A percentile compares a stretch with the other conserved stretches of the same genome.
Evolutionary conservation across 805 yeast species (phyloP).

Genomic region (Candida silvicultrix): DNA sequence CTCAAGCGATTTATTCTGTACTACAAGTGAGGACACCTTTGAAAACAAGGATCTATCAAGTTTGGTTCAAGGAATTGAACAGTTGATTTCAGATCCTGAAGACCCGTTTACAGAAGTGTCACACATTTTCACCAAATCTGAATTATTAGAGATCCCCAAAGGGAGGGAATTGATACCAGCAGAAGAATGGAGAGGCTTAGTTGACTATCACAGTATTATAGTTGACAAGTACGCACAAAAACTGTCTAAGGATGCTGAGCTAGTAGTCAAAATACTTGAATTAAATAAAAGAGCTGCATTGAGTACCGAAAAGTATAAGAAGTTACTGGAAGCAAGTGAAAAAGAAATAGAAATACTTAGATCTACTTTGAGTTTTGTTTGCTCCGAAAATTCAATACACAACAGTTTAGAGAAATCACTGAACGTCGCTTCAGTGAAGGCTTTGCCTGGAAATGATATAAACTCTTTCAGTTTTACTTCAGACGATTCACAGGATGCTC

Average conservation of each 20-base stretch:
- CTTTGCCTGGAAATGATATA: not conserved
- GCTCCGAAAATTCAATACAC: not conserved
- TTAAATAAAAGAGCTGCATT: not conserved
- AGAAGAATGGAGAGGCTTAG: not conserved
- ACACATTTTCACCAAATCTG: not conserved
- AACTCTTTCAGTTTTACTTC: not conserved
- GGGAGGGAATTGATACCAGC: not conserved
- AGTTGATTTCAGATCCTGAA: not conserved
- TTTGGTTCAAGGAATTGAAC: not conserved
- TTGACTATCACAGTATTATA: slow-evolving; percentile 1
- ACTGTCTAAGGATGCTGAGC: not conserved
- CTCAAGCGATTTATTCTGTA: too few relatives aligned
- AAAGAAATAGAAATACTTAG: not conserved
- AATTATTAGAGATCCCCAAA: not conserved
- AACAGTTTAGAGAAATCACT: not conserved
- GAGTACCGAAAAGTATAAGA: not conserved
- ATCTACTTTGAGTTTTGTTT: not conserved
- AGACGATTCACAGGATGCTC: not conserved
- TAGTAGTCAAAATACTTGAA: slow-evolving; percentile 2
- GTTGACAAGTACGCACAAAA: not conserved
- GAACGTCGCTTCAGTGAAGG: not conserved
- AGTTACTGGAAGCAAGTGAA: not conserved
- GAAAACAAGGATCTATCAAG: not conserved
- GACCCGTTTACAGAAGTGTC: not conserved
- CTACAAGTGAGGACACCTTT: too few relatives aligned